A percentile compares a stretch with the other conserved stretches of the same genome.
Evolutionary conservation across 148 eudicot species (phyloP).

Genomic region (Dysphania ambrosioides): DNA sequence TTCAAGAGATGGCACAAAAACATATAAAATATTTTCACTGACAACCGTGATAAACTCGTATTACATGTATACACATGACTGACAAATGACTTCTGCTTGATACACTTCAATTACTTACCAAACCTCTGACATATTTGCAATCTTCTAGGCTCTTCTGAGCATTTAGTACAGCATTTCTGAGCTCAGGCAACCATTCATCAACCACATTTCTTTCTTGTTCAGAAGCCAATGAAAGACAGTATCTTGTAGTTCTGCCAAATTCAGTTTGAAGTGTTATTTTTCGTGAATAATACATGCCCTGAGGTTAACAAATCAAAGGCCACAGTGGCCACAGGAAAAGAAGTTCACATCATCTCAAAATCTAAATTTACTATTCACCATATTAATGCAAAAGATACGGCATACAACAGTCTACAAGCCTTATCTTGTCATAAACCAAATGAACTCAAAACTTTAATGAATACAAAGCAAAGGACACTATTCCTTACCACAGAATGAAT

Average conservation of each 20-base stretch:
- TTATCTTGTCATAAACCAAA: not conserved
- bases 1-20: not conserved
- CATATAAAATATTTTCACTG: not conserved
- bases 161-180: conserved; percentile 53
- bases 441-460: not conserved
- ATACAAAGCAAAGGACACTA: not conserved
- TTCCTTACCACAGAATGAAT: not conserved
- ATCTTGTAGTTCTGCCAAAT: conserved; percentile 74
- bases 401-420: not conserved
- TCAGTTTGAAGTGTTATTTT: conserved; percentile 12
- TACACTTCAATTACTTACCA: conserved; percentile 53
- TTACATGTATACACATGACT: not conserved
- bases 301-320: not conserved
- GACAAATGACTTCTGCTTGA: not conserved
- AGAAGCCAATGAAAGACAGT: conserved; percentile 76
- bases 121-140: conserved; percentile 78
- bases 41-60: not conserved
- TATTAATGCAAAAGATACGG: not conserved
- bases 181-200: conserved; percentile 88
- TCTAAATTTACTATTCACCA: not conserved
- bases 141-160: conserved; percentile 80
- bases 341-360: not conserved
- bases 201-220: conserved; percentile 84
- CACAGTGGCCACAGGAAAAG: not conserved
- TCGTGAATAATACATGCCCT: not conserved